A percentile compares a stretch with the other conserved stretches of the same genome.
Conservation (phyloP, 2,329 filamentous ascomycete genomes). For the Dothidotthia symphoricarpi region DNA sequence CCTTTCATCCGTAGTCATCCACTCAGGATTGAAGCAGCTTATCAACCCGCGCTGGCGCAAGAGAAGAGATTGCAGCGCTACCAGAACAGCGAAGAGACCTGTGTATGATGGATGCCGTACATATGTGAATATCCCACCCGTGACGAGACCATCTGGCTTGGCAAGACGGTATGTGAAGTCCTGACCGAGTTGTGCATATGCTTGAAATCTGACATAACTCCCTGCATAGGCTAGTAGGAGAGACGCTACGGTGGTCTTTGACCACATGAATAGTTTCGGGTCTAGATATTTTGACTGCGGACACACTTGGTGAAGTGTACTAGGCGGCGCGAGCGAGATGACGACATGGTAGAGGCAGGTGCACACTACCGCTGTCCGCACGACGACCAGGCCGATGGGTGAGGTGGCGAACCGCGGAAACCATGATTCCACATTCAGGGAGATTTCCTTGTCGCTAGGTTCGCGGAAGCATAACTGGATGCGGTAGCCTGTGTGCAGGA, state of each 20-base stretch:
- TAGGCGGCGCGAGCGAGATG: constrained; percentile 3
- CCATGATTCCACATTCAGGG: constrained; percentile 7
- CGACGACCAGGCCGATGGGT: constrained; percentile 4
- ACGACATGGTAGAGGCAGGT: constrained; percentile 5
- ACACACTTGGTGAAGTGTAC: constrained; percentile 2
- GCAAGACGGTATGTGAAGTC: constrained; percentile 57
- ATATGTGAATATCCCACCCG: constrained; percentile 50
- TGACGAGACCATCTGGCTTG: constrained; percentile 49
- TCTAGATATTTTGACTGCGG: constrained; percentile 8
- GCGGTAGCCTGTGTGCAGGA: constrained; percentile 11
- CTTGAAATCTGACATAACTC: constrained; percentile 33
- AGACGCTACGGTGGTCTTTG: not conserved
- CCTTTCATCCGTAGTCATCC: constrained; percentile 48
- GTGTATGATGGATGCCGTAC: constrained; percentile 57
- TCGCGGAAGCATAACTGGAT: constrained; percentile 14
- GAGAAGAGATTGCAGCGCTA: constrained; percentile 12
- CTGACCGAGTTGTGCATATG: constrained; percentile 49
- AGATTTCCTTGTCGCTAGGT: constrained; percentile 11
- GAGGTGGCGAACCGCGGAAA: constrained; percentile 10
- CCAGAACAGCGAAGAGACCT: constrained; percentile 41
- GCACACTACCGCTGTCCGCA: constrained; percentile 1
- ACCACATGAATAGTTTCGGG: constrained; percentile 7
- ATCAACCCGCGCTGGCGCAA: constrained; percentile 8
- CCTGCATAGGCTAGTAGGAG: constrained; percentile 7
- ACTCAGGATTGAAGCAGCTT: constrained; percentile 25